Base-by-base conservation (phyloP, 2,329 filamentous ascomycete species). In the Akanthomyces lecanii region DNA sequence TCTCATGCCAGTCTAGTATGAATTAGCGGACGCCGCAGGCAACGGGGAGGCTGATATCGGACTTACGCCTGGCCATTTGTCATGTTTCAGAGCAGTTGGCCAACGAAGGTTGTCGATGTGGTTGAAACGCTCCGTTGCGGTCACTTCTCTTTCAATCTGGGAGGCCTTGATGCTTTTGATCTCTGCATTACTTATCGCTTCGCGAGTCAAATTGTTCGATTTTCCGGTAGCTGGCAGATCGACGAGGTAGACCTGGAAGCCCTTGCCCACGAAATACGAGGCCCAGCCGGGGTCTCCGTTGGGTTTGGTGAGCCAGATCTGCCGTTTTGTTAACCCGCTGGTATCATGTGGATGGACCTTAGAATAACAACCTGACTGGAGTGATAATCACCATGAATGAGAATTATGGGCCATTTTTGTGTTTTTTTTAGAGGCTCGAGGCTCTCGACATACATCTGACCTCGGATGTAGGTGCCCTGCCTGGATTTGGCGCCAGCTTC, bases 231-330 rank as follows among this genome's bases (percentile, higher is more conserved):
- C 72, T 8, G 79, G 75, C 12, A 79, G 70, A 58, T 82, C 79
- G 5, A 77, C 71, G 8, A 81, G 63, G 63, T 78, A 80, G 11
- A 83, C 76, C 2, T 69, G 70, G 55, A 78, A 78, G 3, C 79
- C 79, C 28, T 72, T 66, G 0, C 66, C 66, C 1, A 80, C 66
- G 53, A 83, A 82, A 59, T 71, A 78, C 0, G 75, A 74, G 0
- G 78, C 76, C 80, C 80, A 83, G 10, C 80, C 80, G 1, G 73
- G 71, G 1, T 72, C 67, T 16, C 76, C 74, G 61, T 83, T 79
- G 6, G 82, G 80, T 21, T 80, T 84, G 44, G 77, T 77, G 16
- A 78, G 67, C 74, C 75, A 80, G 54, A 77, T 69, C 75, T 78
- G 55, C 53, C 40, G 11, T 61, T 47, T 62, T 5, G n/a, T 28